Conservation (phyloP, 2,329 filamentous ascomycete species). For the Microdochium trichocladiopsis region DNA sequence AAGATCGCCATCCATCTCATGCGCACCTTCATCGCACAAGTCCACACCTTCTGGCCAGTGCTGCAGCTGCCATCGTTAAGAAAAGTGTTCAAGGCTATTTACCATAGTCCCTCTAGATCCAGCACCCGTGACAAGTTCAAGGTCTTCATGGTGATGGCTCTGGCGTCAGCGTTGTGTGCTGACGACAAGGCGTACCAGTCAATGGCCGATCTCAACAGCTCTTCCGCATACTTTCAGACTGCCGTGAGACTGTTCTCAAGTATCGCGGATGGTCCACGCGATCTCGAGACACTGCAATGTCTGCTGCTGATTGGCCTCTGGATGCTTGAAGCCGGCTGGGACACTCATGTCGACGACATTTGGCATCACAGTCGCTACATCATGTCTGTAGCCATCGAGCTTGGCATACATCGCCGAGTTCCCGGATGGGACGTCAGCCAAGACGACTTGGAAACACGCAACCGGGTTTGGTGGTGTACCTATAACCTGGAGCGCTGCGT, state of each 20-base stretch:
- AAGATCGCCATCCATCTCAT: constrained; percentile 8
- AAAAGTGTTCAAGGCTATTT: constrained; percentile 5
- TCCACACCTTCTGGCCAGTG: constrained; percentile 20
- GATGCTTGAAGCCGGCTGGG: constrained; percentile 13
- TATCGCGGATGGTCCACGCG: constrained; percentile 9
- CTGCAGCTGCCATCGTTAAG: constrained; percentile 10
- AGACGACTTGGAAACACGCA: constrained; percentile 13
- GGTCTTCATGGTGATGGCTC: constrained; percentile 9
- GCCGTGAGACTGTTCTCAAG: constrained; percentile 11
- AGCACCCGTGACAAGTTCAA: constrained; percentile 9
- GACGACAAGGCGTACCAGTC: constrained; percentile 7
- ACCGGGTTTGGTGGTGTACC: constrained; percentile 14
- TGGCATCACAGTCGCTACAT: constrained; percentile 16
- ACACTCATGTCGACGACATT: constrained; percentile 13
- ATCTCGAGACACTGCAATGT: constrained; percentile 11
- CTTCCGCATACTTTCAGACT: constrained; percentile 12
- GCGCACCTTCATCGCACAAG: constrained; percentile 10
- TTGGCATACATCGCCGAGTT: constrained; percentile 14
- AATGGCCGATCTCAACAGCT: constrained; percentile 13
- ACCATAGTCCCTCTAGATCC: constrained; percentile 7
- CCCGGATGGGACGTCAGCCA: constrained; percentile 8
- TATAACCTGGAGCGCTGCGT: constrained; percentile 14
- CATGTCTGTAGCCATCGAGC: constrained; percentile 16
- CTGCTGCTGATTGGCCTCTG: constrained; percentile 13
- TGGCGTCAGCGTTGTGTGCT: constrained; percentile 7